phyloP scores from a whole-genome alignment of 495 filamentous ascomycete species.

The Lindgomyces ingoldianus region DNA sequence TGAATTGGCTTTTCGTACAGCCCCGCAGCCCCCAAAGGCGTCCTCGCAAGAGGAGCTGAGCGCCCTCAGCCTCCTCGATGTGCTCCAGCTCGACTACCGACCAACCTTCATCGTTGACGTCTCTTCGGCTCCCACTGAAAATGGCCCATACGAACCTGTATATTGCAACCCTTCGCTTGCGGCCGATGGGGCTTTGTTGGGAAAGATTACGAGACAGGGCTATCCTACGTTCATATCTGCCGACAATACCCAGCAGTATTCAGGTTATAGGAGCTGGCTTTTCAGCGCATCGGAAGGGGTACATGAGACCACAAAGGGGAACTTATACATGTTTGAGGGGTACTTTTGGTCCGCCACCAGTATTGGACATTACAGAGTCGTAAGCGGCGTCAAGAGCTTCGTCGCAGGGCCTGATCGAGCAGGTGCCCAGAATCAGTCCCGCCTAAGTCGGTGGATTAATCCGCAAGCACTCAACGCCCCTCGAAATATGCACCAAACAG shows the following conservation, averaged over 20 bases:
- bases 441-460: not conserved
- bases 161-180: constrained; percentile 12
- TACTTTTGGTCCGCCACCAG: constrained; percentile 1
- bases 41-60: constrained; percentile 3
- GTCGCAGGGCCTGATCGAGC: not conserved
- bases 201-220: not conserved
- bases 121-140: not conserved
- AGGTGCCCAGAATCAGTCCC: not conserved
- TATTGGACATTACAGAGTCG: not conserved
- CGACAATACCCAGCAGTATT: not conserved
- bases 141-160: not conserved
- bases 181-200: not conserved
- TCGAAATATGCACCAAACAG: not conserved
- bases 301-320: not conserved
- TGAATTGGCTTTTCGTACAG: not conserved
- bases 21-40: not conserved
- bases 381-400: not conserved
- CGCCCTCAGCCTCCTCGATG: constrained; percentile 12
- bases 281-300: not conserved
- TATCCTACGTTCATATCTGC: not conserved
- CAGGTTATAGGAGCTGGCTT: constrained; percentile 14
- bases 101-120: constrained; percentile 11
- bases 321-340: constrained; percentile 1
- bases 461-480: constrained; percentile 5
- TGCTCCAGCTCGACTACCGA: constrained; percentile 1